Evolutionary conservation across 345 rosid genomes (phyloP).

Genomic region (Citrus glauca): DNA sequence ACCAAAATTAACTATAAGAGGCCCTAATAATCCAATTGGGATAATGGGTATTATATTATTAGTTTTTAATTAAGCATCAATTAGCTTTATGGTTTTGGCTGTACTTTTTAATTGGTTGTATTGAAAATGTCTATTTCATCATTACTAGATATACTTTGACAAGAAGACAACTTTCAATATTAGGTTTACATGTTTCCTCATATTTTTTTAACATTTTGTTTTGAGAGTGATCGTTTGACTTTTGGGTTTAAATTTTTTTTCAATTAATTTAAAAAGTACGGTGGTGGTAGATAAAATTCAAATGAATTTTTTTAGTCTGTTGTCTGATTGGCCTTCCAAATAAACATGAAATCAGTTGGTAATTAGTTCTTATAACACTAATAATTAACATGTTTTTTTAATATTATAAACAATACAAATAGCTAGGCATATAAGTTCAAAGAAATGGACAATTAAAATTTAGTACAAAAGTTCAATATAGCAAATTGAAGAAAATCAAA

Average conservation of each 20-base stretch:
- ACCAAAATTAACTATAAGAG: background rate
- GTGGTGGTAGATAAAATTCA: too few relatives aligned
- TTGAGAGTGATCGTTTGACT: background rate
- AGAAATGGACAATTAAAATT: too few relatives aligned
- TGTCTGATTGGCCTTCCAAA: too few relatives aligned
- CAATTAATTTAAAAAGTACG: too few relatives aligned
- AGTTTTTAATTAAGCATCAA: background rate
- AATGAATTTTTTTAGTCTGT: too few relatives aligned
- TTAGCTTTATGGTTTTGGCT: background rate
- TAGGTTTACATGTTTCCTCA: background rate
- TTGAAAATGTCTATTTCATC: background rate
- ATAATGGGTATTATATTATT: background rate
- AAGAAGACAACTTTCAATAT: background rate
- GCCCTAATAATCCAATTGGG: background rate
- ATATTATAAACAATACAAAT: too few relatives aligned
- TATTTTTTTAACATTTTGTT: constrained; percentile 13
- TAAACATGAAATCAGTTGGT: too few relatives aligned
- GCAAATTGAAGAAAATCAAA: too few relatives aligned
- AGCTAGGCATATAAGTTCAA: too few relatives aligned
- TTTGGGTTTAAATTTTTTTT: background rate
- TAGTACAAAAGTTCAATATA: too few relatives aligned
- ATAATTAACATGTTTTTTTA: too few relatives aligned
- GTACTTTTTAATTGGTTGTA: background rate
- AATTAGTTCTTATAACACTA: too few relatives aligned
- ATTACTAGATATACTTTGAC: background rate